These are phyloP conservation scores for Paxillus involutus DNA, from an alignment of 768 basidiomycete species.

Conservation along the genomic window DNA sequence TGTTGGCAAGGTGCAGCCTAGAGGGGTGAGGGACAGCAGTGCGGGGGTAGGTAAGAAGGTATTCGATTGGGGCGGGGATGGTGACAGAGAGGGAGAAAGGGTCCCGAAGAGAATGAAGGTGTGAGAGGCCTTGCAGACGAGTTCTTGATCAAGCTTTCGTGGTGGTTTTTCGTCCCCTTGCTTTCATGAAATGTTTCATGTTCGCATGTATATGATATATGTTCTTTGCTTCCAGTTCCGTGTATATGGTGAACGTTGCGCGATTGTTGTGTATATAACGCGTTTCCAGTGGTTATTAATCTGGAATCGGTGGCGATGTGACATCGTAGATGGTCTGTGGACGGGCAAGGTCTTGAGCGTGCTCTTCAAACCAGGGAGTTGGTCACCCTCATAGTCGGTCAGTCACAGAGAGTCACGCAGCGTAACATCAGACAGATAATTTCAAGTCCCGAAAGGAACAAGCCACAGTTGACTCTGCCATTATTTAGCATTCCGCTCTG, in stretches of 20 bases:
- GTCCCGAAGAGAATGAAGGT: constrained; percentile 14
- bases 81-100: constrained; percentile 56
- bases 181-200: not conserved
- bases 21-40: not conserved
- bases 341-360: too few species aligned
- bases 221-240: not conserved
- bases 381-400: too few species aligned
- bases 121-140: not conserved
- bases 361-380: too few species aligned
- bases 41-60: constrained; percentile 24
- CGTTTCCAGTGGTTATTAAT: too few species aligned
- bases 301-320: too few species aligned
- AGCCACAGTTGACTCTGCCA: too few species aligned
- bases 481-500: too few species aligned
- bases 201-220: not conserved
- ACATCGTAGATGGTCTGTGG: too few species aligned
- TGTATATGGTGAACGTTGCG: not conserved
- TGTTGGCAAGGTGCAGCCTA: not conserved
- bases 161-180: not conserved
- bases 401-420: too few species aligned
- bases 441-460: too few species aligned
- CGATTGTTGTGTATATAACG: not conserved
- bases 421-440: too few species aligned
- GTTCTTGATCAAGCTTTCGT: not conserved
- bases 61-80: constrained; percentile 74